These are phyloP conservation scores for Saccharata proteae DNA, from an alignment of 2,329 filamentous ascomycete species.

Conservation along the genomic window DNA sequence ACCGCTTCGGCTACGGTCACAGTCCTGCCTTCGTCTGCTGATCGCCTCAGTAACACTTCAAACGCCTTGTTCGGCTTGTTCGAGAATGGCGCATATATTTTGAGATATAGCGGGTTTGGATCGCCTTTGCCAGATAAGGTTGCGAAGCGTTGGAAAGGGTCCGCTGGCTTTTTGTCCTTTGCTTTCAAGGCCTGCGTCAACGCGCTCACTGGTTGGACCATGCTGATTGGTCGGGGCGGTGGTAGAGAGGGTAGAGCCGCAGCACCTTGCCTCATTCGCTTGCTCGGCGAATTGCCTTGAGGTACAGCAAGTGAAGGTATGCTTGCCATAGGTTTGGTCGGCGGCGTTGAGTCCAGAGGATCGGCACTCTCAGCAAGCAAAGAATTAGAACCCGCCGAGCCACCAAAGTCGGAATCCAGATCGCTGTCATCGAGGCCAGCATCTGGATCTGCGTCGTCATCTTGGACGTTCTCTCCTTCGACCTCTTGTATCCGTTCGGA, in stretches of 20 bases:
- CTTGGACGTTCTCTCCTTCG: slow-evolving; percentile 22
- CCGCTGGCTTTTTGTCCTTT: slow-evolving; percentile 55
- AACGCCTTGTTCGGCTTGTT: slow-evolving; percentile 51
- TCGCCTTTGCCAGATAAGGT: slow-evolving; percentile 68
- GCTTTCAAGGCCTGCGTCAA: slow-evolving; percentile 61
- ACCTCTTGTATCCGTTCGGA: slow-evolving; percentile 42
- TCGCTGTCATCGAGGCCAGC: slow-evolving; percentile 25
- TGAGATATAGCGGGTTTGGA: slow-evolving; percentile 60
- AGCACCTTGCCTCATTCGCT: slow-evolving; percentile 38
- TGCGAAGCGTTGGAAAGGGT: slow-evolving; percentile 67
- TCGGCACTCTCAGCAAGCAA: slow-evolving; percentile 55
- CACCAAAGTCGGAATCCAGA: slow-evolving; percentile 27
- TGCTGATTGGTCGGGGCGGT: slow-evolving; percentile 60
- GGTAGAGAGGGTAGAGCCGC: slow-evolving; percentile 53
- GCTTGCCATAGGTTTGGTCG: slow-evolving; percentile 27
- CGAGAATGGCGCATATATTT: slow-evolving; percentile 66
- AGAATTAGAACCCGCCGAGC: slow-evolving; percentile 50
- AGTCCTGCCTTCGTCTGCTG: slow-evolving; percentile 55
- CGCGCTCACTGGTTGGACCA: slow-evolving; percentile 57
- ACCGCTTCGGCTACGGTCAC: slow-evolving; percentile 73
- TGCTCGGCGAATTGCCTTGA: slow-evolving; percentile 47
- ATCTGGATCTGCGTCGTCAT: slow-evolving; percentile 30
- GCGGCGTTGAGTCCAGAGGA: slow-evolving; percentile 42
- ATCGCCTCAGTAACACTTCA: slow-evolving; percentile 59
- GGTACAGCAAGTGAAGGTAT: slow-evolving; percentile 31